A percentile compares a stretch with the other conserved stretches of the same genome.
phyloP scores from a whole-genome alignment of 2,329 filamentous ascomycete species.

The Myriosclerotinia duriaeana region DNA sequence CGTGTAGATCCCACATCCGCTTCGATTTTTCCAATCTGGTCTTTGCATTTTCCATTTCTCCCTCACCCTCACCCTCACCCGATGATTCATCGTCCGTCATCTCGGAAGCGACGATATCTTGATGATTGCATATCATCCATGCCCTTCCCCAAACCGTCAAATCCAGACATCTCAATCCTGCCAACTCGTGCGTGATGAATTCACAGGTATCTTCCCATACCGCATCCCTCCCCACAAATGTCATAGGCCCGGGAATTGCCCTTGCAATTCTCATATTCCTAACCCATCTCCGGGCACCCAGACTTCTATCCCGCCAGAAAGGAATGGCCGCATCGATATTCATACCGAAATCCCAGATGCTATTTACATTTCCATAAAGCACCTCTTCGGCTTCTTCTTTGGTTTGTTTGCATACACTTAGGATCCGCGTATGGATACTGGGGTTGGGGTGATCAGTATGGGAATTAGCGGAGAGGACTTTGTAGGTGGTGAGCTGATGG shows the following conservation, averaged over 20 bases:
- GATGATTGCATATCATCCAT: not conserved
- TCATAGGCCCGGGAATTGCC: conserved; percentile 26
- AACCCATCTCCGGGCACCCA: conserved; percentile 27
- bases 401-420: conserved; percentile 30
- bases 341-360: conserved; percentile 34
- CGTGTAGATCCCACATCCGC: conserved; percentile 25
- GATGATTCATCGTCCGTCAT: not conserved
- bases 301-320: conserved; percentile 33
- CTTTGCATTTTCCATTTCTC: not conserved
- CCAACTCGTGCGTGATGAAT: conserved; percentile 18
- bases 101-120: not conserved
- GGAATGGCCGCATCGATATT: conserved; percentile 31
- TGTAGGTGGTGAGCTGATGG: conserved; percentile 33
- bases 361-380: conserved; percentile 30
- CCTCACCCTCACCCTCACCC: not conserved
- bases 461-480: conserved; percentile 34
- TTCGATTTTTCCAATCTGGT: not conserved
- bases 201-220: conserved; percentile 31
- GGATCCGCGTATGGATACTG: conserved; percentile 29
- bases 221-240: conserved; percentile 15
- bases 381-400: conserved; percentile 32
- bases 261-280: conserved; percentile 32
- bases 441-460: conserved; percentile 23
- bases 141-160: conserved; percentile 34
- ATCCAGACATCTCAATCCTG: conserved; percentile 29